Percentiles rank a stretch among this genome's conserved stretches.
These are phyloP conservation scores for Gymnopilus dilepis DNA, from an alignment of 768 basidiomycete genomes.

Conservation along the genomic window DNA sequence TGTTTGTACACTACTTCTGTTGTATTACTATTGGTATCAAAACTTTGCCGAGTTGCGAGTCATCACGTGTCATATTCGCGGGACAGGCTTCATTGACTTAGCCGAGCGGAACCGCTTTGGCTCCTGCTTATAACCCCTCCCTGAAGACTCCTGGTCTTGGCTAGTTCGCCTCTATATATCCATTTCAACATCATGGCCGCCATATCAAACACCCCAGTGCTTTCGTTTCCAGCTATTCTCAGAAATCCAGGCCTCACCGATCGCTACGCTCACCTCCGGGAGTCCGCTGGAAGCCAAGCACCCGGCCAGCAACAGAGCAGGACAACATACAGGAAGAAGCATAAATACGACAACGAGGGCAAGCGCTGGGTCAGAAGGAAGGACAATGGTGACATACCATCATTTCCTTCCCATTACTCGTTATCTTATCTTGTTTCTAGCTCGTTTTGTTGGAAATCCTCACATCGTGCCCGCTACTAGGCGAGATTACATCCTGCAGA, in stretches of 20 bases:
- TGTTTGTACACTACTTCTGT: neutral
- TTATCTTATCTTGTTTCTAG: slow-evolving; percentile 41
- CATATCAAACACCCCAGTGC: slow-evolving; percentile 36
- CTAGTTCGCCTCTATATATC: too few relatives aligned
- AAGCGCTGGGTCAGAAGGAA: slow-evolving; percentile 79
- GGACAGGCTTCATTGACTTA: neutral
- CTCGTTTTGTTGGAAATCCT: slow-evolving; percentile 72
- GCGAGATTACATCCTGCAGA: slow-evolving; percentile 55
- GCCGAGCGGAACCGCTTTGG: neutral
- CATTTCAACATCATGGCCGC: slow-evolving; percentile 4
- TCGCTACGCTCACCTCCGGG: slow-evolving; percentile 59
- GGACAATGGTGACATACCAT: slow-evolving; percentile 65
- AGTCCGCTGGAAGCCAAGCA: slow-evolving; percentile 16
- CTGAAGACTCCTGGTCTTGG: neutral
- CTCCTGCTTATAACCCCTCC: neutral
- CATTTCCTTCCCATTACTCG: neutral
- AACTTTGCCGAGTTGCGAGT: too few relatives aligned
- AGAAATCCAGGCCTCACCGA: slow-evolving; percentile 59
- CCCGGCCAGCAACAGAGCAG: slow-evolving; percentile 23
- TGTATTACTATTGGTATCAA: neutral
- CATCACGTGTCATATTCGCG: slow-evolving; percentile 4
- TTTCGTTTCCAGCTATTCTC: slow-evolving; percentile 77
- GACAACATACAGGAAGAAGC: slow-evolving; percentile 42
- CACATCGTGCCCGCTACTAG: slow-evolving; percentile 69
- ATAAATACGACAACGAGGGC: slow-evolving; percentile 69